These are phyloP conservation scores for Solanum hybrid DNA, from an alignment of 305 asterid species.

Conservation along the genomic window DNA sequence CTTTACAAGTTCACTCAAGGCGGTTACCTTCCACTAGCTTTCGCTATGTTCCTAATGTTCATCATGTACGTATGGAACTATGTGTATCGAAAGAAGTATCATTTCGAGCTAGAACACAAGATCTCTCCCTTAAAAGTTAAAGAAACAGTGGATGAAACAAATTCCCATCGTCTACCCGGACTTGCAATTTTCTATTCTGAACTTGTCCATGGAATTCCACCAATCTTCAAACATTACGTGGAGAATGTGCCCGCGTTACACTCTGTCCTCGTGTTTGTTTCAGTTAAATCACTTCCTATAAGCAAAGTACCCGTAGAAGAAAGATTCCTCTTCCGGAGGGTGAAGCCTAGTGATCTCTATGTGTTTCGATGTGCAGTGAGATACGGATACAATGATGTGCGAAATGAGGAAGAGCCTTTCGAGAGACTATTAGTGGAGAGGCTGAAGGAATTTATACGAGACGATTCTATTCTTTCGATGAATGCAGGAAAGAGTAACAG, in stretches of 20 bases:
- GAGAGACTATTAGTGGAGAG: conserved; percentile 30
- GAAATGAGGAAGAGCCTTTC: conserved; percentile 31
- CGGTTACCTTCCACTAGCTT: conserved; percentile 47
- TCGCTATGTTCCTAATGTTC: conserved; percentile 31
- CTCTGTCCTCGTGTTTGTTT: conserved; percentile 44
- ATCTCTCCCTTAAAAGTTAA: conserved; percentile 22
- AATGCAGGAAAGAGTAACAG: background rate
- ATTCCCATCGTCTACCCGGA: conserved; percentile 29
- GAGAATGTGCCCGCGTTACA: conserved; percentile 48
- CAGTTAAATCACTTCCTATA: conserved; percentile 48
- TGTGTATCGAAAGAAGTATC: conserved; percentile 35
- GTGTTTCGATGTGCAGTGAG: conserved; percentile 60
- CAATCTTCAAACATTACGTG: conserved; percentile 52
- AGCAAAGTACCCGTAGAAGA: conserved; percentile 43
- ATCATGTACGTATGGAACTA: conserved; percentile 51
- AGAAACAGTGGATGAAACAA: conserved; percentile 20
- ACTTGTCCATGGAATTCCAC: conserved; percentile 63
- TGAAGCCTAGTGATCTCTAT: conserved; percentile 25
- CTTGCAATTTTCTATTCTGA: conserved; percentile 61
- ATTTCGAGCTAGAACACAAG: conserved; percentile 44
- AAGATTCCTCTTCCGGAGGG: conserved; percentile 47
- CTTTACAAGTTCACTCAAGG: conserved; percentile 52
- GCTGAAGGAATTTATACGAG: conserved; percentile 27
- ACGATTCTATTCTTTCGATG: conserved; percentile 8
- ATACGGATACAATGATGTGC: conserved; percentile 45